Conservation (phyloP, 2,329 filamentous ascomycete genomes). For the Clarireedia homoeocarpa region DNA sequence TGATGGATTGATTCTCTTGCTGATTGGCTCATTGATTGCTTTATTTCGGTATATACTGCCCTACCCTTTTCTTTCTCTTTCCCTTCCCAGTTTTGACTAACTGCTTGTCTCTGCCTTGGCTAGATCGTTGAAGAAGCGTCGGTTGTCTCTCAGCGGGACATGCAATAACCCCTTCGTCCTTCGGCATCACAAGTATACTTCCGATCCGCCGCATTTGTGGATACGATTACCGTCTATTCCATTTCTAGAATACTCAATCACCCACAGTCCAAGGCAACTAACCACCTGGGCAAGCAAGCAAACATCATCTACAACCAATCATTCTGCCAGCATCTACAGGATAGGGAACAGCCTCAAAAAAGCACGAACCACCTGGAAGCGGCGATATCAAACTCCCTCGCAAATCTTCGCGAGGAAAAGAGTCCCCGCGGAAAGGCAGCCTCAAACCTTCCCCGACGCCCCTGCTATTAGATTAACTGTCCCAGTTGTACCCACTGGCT, state of each 20-base stretch:
- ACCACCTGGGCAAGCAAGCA: background rate
- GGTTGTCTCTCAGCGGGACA: background rate
- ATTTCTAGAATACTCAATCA: background rate
- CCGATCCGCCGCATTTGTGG: background rate
- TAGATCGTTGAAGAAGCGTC: background rate
- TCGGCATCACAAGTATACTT: constrained; percentile 8
- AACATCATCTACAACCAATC: background rate
- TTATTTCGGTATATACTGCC: background rate
- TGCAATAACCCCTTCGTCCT: constrained; percentile 6
- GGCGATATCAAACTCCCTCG: background rate
- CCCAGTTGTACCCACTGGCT: too few species aligned
- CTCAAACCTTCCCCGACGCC: background rate
- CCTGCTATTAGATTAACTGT: too few species aligned
- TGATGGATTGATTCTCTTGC: background rate
- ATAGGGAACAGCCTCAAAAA: background rate
- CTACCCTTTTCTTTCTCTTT: background rate
- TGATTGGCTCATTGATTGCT: background rate
- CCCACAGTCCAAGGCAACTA: background rate
- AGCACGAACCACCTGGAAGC: background rate
- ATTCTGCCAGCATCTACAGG: background rate
- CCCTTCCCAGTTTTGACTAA: background rate
- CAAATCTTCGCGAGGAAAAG: too few species aligned
- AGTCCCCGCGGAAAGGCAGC: background rate
- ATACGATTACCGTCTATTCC: background rate
- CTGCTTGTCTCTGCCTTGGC: background rate